Evolutionary conservation across 1,284 basidiomycete species (phyloP).

Genomic region (Rhodotorula sp.): DNA sequence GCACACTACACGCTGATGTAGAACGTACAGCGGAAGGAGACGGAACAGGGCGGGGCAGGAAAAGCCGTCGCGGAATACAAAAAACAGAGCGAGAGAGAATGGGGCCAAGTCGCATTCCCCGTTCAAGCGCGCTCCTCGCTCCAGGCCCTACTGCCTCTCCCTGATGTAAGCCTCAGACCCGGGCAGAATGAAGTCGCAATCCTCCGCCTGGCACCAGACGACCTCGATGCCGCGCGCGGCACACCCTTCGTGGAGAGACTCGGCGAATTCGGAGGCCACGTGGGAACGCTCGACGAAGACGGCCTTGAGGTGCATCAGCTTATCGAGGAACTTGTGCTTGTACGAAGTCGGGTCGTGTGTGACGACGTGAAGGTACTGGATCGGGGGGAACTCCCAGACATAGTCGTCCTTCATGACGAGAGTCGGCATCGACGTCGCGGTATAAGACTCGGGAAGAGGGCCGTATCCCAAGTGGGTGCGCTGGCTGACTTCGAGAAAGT

Average conservation of each 20-base stretch:
- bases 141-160: too few relatives aligned
- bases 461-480: background rate
- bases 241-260: background rate
- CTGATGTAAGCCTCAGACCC: too few relatives aligned
- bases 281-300: background rate
- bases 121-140: too few relatives aligned
- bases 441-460: background rate
- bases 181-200: too few relatives aligned
- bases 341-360: background rate
- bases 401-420: background rate
- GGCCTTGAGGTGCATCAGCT: background rate
- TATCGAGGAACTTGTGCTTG: background rate
- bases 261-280: background rate
- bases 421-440: background rate
- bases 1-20: too few relatives aligned
- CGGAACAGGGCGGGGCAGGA: too few relatives aligned
- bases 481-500: background rate
- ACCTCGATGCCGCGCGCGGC: too few relatives aligned
- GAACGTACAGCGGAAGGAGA: too few relatives aligned
- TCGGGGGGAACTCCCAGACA: background rate
- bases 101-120: too few relatives aligned
- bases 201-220: too few relatives aligned
- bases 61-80: too few relatives aligned
- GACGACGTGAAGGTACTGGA: background rate
- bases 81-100: too few relatives aligned